phyloP scores from a whole-genome alignment of 306 rosid species.

The Prunus mongolica region DNA sequence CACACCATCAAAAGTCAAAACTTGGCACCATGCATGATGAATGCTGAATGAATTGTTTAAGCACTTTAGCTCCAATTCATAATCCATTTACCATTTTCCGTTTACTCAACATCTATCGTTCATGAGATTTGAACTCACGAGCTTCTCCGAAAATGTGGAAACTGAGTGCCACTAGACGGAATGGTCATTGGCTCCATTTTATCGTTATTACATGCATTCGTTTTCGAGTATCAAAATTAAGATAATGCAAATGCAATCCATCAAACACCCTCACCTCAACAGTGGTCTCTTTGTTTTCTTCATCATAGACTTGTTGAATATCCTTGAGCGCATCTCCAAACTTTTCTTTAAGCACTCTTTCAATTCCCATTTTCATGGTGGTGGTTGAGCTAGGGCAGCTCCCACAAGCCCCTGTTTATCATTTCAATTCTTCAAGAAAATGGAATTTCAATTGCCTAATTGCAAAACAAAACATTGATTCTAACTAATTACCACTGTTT shows the following conservation, averaged over 20 bases:
- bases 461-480: too few species aligned
- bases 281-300: constrained; percentile 45
- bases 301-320: constrained; percentile 59
- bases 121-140: too few species aligned
- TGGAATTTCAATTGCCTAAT: background rate
- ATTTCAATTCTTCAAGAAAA: background rate
- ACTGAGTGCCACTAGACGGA: too few species aligned
- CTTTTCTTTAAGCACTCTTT: constrained; percentile 85
- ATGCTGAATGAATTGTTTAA: too few species aligned
- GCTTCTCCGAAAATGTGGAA: too few species aligned
- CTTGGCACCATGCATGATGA: background rate
- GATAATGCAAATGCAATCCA: background rate
- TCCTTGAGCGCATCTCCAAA: constrained; percentile 79
- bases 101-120: too few species aligned
- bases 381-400: constrained; percentile 97
- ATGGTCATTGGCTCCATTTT: background rate
- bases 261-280: constrained; percentile 44
- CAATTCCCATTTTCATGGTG: constrained; percentile 96
- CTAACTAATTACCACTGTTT: background rate
- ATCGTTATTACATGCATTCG: background rate
- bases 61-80: too few species aligned
- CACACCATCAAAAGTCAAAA: background rate
- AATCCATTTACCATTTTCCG: too few species aligned
- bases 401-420: constrained; percentile 72
- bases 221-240: background rate